A percentile compares a stretch with the other conserved stretches of the same genome.
phyloP scores from a whole-genome alignment of 2,329 filamentous ascomycete genomes.

The Trichoderma brevicompactum region DNA sequence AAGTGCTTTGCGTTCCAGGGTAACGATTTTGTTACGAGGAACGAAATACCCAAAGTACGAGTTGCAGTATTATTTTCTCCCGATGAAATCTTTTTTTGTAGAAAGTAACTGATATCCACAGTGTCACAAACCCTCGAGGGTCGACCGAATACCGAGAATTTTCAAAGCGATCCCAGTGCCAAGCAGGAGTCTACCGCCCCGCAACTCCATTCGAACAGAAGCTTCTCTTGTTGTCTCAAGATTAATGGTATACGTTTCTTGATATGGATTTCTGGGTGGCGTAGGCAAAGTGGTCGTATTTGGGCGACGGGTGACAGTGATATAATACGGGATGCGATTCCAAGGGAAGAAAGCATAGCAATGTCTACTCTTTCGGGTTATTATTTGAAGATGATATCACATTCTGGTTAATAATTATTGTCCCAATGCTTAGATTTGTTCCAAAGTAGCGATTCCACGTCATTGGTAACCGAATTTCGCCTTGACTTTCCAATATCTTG shows the following conservation, averaged over 20 bases:
- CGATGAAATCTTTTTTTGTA: background rate
- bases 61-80: background rate
- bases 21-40: background rate
- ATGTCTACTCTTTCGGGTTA: background rate
- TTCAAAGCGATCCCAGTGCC: background rate
- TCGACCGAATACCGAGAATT: background rate
- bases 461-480: background rate
- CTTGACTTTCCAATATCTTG: background rate
- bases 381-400: background rate
- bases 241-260: background rate
- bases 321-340: background rate
- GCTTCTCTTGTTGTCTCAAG: too few species aligned
- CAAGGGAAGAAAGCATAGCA: background rate
- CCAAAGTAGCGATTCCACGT: background rate
- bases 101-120: background rate
- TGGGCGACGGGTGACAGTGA: too few species aligned
- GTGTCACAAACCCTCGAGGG: background rate
- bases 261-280: too few species aligned
- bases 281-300: too few species aligned
- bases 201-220: too few species aligned
- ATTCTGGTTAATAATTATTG: background rate
- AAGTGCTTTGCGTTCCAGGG: background rate
- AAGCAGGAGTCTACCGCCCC: background rate
- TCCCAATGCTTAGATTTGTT: background rate
- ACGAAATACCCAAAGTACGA: background rate